Evolutionary conservation across 208 protist genomes (phyloP).

Genomic region (Phytomonas francai): DNA sequence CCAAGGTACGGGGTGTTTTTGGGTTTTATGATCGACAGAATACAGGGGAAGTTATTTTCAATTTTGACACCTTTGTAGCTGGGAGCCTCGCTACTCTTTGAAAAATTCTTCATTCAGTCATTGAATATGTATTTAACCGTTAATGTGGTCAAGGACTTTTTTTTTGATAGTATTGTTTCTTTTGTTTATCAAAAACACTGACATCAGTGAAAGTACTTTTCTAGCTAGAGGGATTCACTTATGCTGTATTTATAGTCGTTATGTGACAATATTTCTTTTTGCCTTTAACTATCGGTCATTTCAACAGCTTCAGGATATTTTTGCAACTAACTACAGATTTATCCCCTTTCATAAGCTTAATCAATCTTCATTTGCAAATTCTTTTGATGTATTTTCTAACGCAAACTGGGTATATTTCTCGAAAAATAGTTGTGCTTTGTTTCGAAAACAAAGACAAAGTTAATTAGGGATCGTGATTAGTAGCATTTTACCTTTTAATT

Average conservation of each 20-base stretch:
- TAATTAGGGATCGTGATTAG: neutral
- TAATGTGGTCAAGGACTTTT: too few relatives aligned
- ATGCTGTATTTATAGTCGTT: neutral
- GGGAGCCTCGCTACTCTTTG: constrained; percentile 53
- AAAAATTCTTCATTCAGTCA: neutral
- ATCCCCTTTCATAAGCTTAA: neutral
- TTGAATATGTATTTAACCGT: neutral
- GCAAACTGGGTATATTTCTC: too few relatives aligned
- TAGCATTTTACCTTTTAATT: neutral
- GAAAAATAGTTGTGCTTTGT: constrained; percentile 5
- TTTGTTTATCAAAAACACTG: neutral
- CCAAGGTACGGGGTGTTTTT: constrained; percentile 62
- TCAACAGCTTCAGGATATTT: constrained; percentile 6
- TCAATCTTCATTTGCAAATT: neutral
- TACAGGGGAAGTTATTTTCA: constrained; percentile 62
- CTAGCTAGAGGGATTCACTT: neutral
- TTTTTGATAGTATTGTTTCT: neutral
- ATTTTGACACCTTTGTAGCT: constrained; percentile 61
- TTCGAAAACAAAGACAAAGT: neutral
- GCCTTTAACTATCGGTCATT: constrained; percentile 1
- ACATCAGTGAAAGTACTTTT: constrained; percentile 4
- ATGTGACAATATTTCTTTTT: constrained; percentile 9
- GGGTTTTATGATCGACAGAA: constrained; percentile 62
- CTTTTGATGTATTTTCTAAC: neutral
- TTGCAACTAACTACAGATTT: constrained; percentile 3